Evolutionary conservation across 768 basidiomycete species (phyloP).

Genomic region (Baorangia bicolor): DNA sequence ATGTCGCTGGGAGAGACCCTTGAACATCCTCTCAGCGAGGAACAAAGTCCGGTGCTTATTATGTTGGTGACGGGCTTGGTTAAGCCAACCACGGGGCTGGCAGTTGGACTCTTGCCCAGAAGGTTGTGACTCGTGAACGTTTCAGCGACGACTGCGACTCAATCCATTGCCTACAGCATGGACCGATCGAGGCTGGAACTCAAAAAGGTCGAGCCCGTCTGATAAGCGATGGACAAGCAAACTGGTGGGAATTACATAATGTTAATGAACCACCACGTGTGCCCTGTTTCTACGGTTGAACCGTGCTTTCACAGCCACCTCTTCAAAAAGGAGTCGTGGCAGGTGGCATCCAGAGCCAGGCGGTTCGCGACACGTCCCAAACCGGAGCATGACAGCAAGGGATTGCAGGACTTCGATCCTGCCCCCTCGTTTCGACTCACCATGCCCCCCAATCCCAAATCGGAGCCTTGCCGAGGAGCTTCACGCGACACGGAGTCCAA

Average conservation of each 20-base stretch:
- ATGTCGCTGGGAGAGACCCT: neutral
- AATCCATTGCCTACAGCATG: neutral
- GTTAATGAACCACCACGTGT: too few species aligned
- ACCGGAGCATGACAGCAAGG: neutral
- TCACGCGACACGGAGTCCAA: constrained; percentile 15
- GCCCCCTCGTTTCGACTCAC: constrained; percentile 35
- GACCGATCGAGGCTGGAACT: neutral
- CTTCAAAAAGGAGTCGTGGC: neutral
- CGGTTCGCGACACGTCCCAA: constrained; percentile 4
- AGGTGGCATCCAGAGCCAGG: neutral
- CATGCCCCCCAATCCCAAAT: constrained; percentile 39
- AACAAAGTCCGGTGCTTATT: neutral
- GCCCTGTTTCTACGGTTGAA: too few species aligned
- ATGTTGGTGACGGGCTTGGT: neutral
- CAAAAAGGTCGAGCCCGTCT: neutral
- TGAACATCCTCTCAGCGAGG: neutral
- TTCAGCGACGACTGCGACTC: neutral
- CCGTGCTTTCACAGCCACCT: neutral
- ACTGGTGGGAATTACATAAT: too few species aligned
- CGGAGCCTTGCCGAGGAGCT: constrained; percentile 44
- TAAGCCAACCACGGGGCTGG: neutral
- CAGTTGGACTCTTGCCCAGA: neutral
- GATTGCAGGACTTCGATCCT: constrained; percentile 22
- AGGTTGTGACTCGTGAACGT: neutral
- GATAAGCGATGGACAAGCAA: neutral